These are phyloP conservation scores for Rhodomyrtus tomentosa DNA, from an alignment of 345 rosid species.

Conservation along the genomic window DNA sequence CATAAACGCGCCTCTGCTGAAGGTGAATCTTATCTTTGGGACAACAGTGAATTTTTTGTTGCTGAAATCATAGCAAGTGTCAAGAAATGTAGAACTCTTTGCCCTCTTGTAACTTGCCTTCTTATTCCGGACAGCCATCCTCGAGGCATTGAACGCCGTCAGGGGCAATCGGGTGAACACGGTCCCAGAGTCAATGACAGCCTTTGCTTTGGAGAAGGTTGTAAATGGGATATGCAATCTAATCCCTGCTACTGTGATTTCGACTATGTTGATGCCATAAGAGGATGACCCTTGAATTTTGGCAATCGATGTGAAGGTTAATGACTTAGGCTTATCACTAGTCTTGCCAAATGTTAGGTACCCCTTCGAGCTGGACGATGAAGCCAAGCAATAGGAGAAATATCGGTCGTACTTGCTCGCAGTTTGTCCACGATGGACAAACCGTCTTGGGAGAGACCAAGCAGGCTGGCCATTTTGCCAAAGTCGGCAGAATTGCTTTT, in stretches of 20 bases:
- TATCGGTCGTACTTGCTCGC: neutral
- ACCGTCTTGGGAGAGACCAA: neutral
- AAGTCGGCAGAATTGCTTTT: neutral
- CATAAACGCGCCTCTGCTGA: constrained; percentile 52
- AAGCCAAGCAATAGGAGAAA: neutral
- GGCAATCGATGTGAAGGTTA: neutral
- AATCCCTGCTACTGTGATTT: neutral
- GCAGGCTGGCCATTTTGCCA: neutral
- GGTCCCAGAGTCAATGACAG: constrained; percentile 76
- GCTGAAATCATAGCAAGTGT: constrained; percentile 74
- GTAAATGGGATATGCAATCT: neutral
- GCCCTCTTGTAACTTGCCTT: constrained; percentile 39
- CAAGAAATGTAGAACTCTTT: constrained; percentile 51
- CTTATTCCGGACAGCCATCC: constrained; percentile 52
- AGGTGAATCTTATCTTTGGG: constrained; percentile 66
- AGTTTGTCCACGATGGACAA: neutral
- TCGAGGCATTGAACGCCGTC: constrained; percentile 50
- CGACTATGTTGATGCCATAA: neutral
- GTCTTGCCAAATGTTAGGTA: neutral
- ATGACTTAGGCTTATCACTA: neutral
- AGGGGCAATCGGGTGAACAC: constrained; percentile 72
- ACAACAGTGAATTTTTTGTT: constrained; percentile 54
- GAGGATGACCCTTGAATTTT: neutral
- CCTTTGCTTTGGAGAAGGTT: neutral
- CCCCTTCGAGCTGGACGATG: neutral